phyloP scores from a whole-genome alignment of 2,329 filamentous ascomycete genomes.

The Purpureocillium lavendulum region DNA sequence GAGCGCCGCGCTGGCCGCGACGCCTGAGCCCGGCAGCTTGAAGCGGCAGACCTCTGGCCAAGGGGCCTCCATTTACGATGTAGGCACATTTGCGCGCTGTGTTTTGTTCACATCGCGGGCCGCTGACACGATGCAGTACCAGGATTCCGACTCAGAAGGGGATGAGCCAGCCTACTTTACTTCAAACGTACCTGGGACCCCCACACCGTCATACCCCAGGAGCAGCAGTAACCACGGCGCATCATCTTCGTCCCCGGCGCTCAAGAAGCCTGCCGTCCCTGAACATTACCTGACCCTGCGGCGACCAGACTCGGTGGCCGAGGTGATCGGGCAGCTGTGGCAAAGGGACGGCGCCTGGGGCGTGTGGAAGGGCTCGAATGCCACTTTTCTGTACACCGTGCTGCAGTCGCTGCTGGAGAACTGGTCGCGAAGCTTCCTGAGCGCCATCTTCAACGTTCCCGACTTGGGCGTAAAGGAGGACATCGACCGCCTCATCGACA shows the following conservation, averaged over 20 bases:
- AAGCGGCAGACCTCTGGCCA: slow-evolving; percentile 22
- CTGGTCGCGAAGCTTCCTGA: slow-evolving; percentile 85
- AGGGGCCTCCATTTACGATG: slow-evolving; percentile 25
- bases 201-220: slow-evolving; percentile 32
- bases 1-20: slow-evolving; percentile 21
- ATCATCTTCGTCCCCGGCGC: slow-evolving; percentile 18
- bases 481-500: slow-evolving; percentile 63
- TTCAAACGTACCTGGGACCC: slow-evolving; percentile 49
- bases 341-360: slow-evolving; percentile 82
- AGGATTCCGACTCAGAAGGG: slow-evolving; percentile 59
- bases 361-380: slow-evolving; percentile 90
- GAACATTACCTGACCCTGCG: slow-evolving; percentile 61
- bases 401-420: slow-evolving; percentile 82
- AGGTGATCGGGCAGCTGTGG: slow-evolving; percentile 84
- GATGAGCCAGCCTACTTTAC: slow-evolving; percentile 85
- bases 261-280: slow-evolving; percentile 22
- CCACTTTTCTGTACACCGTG: slow-evolving; percentile 84
- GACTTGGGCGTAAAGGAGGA: slow-evolving; percentile 71
- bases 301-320: slow-evolving; percentile 71
- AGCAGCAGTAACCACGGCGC: slow-evolving; percentile 21
- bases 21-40: slow-evolving; percentile 13
- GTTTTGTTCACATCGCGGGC: too few species aligned
- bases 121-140: slow-evolving; percentile 3
- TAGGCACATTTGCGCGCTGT: slow-evolving; percentile 11
- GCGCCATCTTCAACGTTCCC: slow-evolving; percentile 81